Conservation (phyloP, 805 yeast species). For the Wickerhamiella nectarea region DNA sequence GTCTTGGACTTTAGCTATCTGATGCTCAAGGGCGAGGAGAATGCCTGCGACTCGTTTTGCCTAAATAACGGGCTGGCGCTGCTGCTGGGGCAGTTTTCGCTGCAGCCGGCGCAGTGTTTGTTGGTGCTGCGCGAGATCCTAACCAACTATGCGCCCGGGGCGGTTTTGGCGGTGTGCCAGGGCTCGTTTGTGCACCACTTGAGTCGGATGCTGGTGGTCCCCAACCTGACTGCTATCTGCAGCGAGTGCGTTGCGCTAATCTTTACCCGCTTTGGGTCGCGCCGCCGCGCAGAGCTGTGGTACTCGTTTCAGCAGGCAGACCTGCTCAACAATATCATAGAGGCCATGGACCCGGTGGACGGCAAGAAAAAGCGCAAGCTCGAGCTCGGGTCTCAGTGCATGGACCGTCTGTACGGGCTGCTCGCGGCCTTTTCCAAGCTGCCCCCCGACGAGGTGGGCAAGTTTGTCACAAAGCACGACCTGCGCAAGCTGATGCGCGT, state of each 20-base stretch:
- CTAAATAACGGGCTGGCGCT: conserved; percentile 18
- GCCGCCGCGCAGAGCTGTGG: conserved; percentile 19
- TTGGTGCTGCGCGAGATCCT: background rate
- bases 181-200: conserved; percentile 1
- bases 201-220: background rate
- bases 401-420: conserved; percentile 14
- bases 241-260: conserved; percentile 12
- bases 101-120: conserved; percentile 1
- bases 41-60: conserved; percentile 15
- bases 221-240: background rate
- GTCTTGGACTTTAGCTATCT: conserved; percentile 14
- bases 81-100: background rate
- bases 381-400: background rate
- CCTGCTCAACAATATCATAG: conserved; percentile 13
- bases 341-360: conserved; percentile 11
- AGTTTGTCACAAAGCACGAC: conserved; percentile 19
- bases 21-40: conserved; percentile 11
- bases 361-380: background rate
- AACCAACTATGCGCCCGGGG: background rate
- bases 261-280: conserved; percentile 17
- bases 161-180: conserved; percentile 14
- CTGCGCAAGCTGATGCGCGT: conserved; percentile 28
- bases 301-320: conserved; percentile 14
- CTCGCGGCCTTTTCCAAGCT: conserved; percentile 27
- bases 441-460: conserved; percentile 32